Evolutionary conservation across 148 eudicot genomes (phyloP).

Genomic region (Nyssa sinensis): DNA sequence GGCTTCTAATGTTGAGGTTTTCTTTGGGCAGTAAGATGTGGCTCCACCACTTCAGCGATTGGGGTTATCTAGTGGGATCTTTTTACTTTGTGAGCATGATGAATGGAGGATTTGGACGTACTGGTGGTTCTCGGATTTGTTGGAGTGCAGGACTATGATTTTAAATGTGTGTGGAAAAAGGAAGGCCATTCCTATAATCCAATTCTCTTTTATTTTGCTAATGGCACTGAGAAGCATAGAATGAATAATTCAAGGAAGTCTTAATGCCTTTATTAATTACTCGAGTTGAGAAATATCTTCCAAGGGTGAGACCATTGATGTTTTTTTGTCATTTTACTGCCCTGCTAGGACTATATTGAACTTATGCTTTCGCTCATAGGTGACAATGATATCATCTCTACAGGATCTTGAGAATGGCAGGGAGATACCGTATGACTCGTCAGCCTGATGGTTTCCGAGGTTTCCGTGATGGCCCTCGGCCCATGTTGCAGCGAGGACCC

Average conservation of each 20-base stretch:
- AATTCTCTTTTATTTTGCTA: background rate
- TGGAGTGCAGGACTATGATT: background rate
- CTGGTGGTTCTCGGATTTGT: background rate
- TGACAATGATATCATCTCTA: constrained; percentile 15
- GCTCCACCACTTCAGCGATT: background rate
- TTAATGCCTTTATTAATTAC: background rate
- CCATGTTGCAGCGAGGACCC: constrained; percentile 50
- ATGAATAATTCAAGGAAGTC: background rate
- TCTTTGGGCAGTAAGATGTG: background rate
- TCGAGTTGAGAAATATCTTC: constrained; percentile 4
- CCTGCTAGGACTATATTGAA: background rate
- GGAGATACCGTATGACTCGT: constrained; percentile 74
- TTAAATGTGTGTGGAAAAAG: background rate
- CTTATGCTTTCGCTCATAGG: constrained; percentile 2
- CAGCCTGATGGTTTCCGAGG: constrained; percentile 49
- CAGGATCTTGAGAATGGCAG: constrained; percentile 61
- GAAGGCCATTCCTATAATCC: background rate
- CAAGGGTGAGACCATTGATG: background rate
- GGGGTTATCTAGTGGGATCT: background rate
- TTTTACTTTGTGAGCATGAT: background rate
- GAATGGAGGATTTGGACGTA: background rate
- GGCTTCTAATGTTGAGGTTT: background rate
- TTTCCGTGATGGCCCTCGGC: constrained; percentile 56
- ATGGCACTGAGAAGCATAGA: background rate
- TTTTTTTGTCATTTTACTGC: background rate